phyloP scores from a whole-genome alignment of 2,329 filamentous ascomycete species.

The Allantophomopsis cytisporea region DNA sequence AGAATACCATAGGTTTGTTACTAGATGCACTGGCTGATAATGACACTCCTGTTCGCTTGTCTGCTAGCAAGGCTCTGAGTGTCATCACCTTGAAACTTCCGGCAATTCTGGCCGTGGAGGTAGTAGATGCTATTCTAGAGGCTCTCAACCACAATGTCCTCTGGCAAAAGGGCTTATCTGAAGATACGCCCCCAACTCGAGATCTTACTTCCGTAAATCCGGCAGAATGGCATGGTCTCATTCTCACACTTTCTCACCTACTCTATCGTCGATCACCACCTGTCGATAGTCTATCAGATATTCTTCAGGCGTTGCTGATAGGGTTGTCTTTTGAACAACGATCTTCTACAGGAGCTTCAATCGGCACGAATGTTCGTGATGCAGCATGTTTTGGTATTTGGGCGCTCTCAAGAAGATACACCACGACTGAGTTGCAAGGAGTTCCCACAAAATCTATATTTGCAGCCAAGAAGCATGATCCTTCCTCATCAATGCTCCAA shows the following conservation, averaged over 20 bases:
- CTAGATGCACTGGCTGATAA: conserved; percentile 70
- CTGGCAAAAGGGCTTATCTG: conserved; percentile 20
- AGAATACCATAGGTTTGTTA: conserved; percentile 71
- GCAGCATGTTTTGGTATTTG: conserved; percentile 94
- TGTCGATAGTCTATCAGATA: conserved; percentile 51
- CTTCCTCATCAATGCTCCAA: conserved; percentile 40
- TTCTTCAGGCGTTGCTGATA: conserved; percentile 63
- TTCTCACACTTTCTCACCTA: conserved; percentile 74
- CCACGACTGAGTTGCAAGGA: conserved; percentile 59
- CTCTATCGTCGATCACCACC: conserved; percentile 77
- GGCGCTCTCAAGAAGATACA: conserved; percentile 80
- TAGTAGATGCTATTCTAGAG: conserved; percentile 76
- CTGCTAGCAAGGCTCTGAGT: conserved; percentile 86
- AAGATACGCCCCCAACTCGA: conserved; percentile 15
- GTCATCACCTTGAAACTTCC: conserved; percentile 73
- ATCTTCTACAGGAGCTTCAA: conserved; percentile 67
- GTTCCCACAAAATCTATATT: conserved; percentile 29
- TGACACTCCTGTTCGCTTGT: conserved; percentile 80
- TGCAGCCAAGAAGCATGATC: conserved; percentile 18
- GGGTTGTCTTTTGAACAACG: conserved; percentile 84
- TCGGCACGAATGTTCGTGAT: conserved; percentile 85
- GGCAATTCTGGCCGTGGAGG: conserved; percentile 67
- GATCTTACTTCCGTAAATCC: conserved; percentile 68
- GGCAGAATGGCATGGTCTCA: conserved; percentile 83
- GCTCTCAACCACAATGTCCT: conserved; percentile 46